These are phyloP conservation scores for Oldenlandia corymbosa DNA, from an alignment of 257 asterid genomes.

Conservation along the genomic window DNA sequence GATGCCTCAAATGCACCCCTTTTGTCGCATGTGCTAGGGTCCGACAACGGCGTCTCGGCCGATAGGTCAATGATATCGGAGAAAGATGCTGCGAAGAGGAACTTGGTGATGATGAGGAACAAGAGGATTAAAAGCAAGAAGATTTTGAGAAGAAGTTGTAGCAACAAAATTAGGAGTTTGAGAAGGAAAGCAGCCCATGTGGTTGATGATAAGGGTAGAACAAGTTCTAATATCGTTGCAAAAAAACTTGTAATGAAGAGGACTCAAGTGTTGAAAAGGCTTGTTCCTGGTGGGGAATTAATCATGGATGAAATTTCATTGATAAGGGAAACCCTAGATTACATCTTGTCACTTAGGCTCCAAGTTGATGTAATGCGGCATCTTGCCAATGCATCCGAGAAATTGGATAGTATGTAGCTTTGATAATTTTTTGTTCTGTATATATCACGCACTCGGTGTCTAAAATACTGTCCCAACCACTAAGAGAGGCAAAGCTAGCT, in stretches of 20 bases:
- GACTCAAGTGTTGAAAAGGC: slow-evolving; percentile 58
- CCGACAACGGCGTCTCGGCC: not conserved
- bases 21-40: slow-evolving; percentile 33
- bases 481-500: too few relatives aligned
- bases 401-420: slow-evolving; percentile 27
- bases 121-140: slow-evolving; percentile 33
- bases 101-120: not conserved
- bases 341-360: slow-evolving; percentile 52
- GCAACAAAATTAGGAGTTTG: slow-evolving; percentile 11
- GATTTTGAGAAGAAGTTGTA: slow-evolving; percentile 36
- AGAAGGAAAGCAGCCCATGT: slow-evolving; percentile 3
- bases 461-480: too few relatives aligned
- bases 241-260: slow-evolving; percentile 45
- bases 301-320: slow-evolving; percentile 52
- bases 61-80: not conserved
- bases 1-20: slow-evolving; percentile 20
- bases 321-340: slow-evolving; percentile 92
- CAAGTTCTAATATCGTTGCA: slow-evolving; percentile 32
- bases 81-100: not conserved
- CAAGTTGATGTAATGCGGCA: slow-evolving; percentile 85
- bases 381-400: slow-evolving; percentile 43
- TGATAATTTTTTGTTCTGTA: too few relatives aligned
- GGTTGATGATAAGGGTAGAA: slow-evolving; percentile 19
- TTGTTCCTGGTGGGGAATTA: slow-evolving; percentile 74
- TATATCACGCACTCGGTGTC: too few relatives aligned